Base-by-base conservation (phyloP, 2,329 filamentous ascomycete species). In the Fusarium buharicum region DNA sequence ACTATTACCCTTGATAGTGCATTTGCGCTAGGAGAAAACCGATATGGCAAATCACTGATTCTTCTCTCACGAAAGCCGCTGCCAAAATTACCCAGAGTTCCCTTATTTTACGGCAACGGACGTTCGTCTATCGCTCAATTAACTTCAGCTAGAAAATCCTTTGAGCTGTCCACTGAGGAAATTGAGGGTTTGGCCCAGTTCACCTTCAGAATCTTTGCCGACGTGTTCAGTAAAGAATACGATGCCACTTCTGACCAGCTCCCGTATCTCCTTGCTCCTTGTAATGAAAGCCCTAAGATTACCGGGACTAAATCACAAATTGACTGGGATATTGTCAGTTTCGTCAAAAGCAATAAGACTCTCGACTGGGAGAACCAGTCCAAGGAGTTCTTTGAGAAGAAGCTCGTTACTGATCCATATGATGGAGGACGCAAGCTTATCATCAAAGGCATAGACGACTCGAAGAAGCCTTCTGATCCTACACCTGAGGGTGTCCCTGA, bases 211-310 rank as follows among this genome's bases (percentile, higher is more conserved):
- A 75, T 96, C 0, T 97, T 96, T 74, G 78, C 85, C 14, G 92
- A 98, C 66, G 80, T 97, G 0, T 98, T 97, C 78, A 94, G 93
- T 74, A 99, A 99, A 74, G 81, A 82, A 4, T 99, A 92, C 69
- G 86, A 90, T 44, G 79, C 84, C 0, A 81, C 86, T 14, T 67
- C 80, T 0, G 75, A 81, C 1, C 86, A 88, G 24, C 84, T 97
- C 73, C 89, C 93, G 0, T 99, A 97, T 74, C 97, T 93, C 79
- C 71, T 97, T 13, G 90, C 87, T 0, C 94, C 95, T 0, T 70
- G 76, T 9, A 44, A 16, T 0, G 36, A 69, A 10, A 37, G 33
- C 1, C 77, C 80, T 39, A 30, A 33, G 1, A 40, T 45, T 2
- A 47, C 64, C 5, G 51, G 51, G 4, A 37, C 16, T 4, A 28